Percentiles rank a stretch among this genome's conserved stretches.
Conservation (phyloP, 2,329 filamentous ascomycete species). For the Trichoderma sp. region DNA sequence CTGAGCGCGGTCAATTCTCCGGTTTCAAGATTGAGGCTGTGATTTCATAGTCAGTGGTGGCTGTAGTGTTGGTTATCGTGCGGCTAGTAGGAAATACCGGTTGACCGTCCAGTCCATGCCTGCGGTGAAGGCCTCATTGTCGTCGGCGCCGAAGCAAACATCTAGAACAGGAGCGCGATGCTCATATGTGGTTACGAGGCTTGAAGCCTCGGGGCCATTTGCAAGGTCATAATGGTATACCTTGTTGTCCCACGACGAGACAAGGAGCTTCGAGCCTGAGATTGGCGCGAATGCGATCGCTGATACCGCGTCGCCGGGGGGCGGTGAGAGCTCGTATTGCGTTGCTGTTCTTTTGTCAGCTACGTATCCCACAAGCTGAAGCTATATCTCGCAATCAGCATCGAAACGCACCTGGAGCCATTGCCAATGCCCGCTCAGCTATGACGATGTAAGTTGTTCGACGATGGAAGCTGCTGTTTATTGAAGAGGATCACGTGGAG, state of each 20-base stretch:
- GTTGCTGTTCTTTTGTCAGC: constrained; percentile 48
- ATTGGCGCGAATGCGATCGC: constrained; percentile 80
- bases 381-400: not conserved
- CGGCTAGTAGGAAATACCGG: constrained; percentile 49
- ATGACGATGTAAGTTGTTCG: constrained; percentile 24
- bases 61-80: not conserved
- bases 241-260: constrained; percentile 91
- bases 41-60: constrained; percentile 3
- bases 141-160: constrained; percentile 83
- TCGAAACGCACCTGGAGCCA: constrained; percentile 46
- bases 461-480: constrained; percentile 40
- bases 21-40: constrained; percentile 67
- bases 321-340: constrained; percentile 80
- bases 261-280: constrained; percentile 75
- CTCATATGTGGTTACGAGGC: constrained; percentile 70
- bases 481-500: constrained; percentile 42
- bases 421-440: constrained; percentile 32
- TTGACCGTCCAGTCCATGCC: constrained; percentile 86
- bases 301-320: constrained; percentile 85
- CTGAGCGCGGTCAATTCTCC: constrained; percentile 74
- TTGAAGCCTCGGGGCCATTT: constrained; percentile 55
- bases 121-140: constrained; percentile 81
- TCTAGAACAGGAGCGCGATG: constrained; percentile 86
- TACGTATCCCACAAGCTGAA: not conserved
- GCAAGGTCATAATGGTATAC: constrained; percentile 84